Percentiles rank a stretch among this genome's conserved stretches.
Conservation (phyloP, 768 basidiomycete species). For the Dendrothele bispora region DNA sequence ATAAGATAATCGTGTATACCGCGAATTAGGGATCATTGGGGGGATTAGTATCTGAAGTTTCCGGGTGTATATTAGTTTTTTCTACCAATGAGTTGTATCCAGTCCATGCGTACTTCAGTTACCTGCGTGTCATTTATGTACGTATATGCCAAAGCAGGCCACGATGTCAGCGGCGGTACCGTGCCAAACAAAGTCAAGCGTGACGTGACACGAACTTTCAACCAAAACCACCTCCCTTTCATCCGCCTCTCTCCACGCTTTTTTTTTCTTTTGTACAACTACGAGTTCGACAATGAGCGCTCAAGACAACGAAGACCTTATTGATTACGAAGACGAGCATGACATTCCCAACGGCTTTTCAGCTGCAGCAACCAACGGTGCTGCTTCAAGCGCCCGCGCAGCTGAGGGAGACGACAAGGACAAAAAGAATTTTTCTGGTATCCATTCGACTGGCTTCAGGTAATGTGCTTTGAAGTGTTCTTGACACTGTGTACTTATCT, state of each 20-base stretch:
- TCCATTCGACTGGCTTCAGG: constrained; percentile 99
- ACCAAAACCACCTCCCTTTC: constrained; percentile 23
- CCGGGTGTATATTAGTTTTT: too few species aligned
- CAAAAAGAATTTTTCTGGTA: constrained; percentile 98
- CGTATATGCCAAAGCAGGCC: too few species aligned
- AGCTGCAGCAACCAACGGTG: constrained; percentile 48
- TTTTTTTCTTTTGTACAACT: constrained; percentile 20
- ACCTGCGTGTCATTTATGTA: too few species aligned
- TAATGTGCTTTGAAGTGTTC: constrained; percentile 33
- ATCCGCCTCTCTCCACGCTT: constrained; percentile 25
- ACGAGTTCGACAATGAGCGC: constrained; percentile 67
- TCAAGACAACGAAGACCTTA: constrained; percentile 88
- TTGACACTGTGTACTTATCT: constrained; percentile 13
- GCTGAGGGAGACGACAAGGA: constrained; percentile 73
- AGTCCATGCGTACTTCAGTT: too few species aligned
- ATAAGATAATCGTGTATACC: constrained; percentile 61
- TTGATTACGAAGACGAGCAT: constrained; percentile 93
- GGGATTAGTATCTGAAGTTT: too few species aligned
- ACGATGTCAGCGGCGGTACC: too few species aligned
- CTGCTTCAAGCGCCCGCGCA: constrained; percentile 44
- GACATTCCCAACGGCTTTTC: constrained; percentile 72
- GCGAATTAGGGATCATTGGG: constrained; percentile 20
- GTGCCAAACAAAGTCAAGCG: too few species aligned
- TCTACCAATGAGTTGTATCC: too few species aligned
- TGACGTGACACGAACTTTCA: not conserved